These are phyloP conservation scores for Triadica sebifera DNA, from an alignment of 345 rosid species.

Conservation along the genomic window DNA sequence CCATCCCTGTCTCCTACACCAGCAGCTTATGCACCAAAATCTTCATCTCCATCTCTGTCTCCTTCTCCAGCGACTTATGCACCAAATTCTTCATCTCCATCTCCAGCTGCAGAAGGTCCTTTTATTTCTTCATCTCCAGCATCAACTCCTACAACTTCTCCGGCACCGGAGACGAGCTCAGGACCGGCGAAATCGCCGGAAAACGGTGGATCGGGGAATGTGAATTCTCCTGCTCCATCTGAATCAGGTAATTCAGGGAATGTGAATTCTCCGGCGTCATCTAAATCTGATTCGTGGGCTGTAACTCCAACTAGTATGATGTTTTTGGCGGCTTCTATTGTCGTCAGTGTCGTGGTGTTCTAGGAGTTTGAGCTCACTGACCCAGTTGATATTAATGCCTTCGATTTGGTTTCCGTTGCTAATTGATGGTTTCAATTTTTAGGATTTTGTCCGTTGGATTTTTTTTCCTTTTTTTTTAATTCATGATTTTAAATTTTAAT, in stretches of 20 bases:
- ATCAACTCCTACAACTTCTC: neutral
- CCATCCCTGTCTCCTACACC: conserved; percentile 5
- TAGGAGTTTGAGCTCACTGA: neutral
- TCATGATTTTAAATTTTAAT: neutral
- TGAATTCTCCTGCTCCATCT: neutral
- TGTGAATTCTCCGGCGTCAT: neutral
- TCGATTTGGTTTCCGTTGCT: too few species aligned
- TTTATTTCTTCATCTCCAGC: neutral
- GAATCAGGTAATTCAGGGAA: neutral
- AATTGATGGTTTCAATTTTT: neutral
- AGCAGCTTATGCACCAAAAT: neutral
- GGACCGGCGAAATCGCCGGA: too few species aligned
- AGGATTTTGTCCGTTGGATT: too few species aligned
- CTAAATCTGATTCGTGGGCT: conserved; percentile 3
- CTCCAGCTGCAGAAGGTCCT: neutral
- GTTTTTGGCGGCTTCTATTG: neutral
- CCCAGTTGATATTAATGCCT: neutral
- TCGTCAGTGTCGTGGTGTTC: neutral
- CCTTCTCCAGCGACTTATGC: neutral
- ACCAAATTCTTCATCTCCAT: neutral
- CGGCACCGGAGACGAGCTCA: neutral
- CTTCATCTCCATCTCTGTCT: conserved; percentile 13
- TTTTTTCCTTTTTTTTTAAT: neutral
- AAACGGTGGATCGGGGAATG: too few species aligned
- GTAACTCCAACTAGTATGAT: conserved; percentile 13